These are phyloP conservation scores for Gnaphalium uliginosum DNA, from an alignment of 129 eudicot genomes.

Conservation along the genomic window DNA sequence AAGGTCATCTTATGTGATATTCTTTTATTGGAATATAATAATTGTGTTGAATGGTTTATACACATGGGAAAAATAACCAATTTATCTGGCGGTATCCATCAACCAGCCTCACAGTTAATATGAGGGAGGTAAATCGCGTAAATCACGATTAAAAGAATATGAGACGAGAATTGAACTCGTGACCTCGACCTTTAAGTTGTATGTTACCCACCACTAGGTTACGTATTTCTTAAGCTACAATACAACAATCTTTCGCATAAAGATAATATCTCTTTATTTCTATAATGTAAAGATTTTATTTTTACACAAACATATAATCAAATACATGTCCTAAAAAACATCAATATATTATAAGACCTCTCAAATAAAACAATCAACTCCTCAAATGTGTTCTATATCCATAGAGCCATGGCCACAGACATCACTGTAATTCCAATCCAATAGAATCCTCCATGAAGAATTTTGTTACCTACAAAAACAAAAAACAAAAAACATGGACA, in stretches of 20 bases:
- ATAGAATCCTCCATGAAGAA: slow-evolving; percentile 44
- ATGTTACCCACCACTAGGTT: no score
- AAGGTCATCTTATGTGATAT: no score
- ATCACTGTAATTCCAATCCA: slow-evolving; percentile 46
- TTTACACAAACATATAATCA: slow-evolving; percentile 4
- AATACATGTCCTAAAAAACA: slow-evolving; percentile 11
- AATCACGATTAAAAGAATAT: no score
- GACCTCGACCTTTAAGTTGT: no score
- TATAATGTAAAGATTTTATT: not conserved
- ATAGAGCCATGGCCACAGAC: slow-evolving; percentile 35
- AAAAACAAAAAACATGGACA: slow-evolving; percentile 12
- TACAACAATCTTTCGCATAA: not conserved
- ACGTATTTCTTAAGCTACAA: no score
- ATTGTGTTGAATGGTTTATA: no score
- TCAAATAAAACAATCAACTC: slow-evolving; percentile 7
- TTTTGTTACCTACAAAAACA: slow-evolving; percentile 39
- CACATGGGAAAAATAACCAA: no score
- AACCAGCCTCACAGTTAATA: no score
- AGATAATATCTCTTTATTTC: slow-evolving; percentile 6
- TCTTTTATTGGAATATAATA: no score
- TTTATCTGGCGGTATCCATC: no score
- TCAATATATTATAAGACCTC: not conserved
- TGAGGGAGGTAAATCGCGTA: no score
- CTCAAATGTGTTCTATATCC: slow-evolving; percentile 34
- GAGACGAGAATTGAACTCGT: no score